A percentile compares a stretch with the other conserved stretches of the same genome.
phyloP scores from a whole-genome alignment of 257 asterid species.

The Coffea canephora region DNA sequence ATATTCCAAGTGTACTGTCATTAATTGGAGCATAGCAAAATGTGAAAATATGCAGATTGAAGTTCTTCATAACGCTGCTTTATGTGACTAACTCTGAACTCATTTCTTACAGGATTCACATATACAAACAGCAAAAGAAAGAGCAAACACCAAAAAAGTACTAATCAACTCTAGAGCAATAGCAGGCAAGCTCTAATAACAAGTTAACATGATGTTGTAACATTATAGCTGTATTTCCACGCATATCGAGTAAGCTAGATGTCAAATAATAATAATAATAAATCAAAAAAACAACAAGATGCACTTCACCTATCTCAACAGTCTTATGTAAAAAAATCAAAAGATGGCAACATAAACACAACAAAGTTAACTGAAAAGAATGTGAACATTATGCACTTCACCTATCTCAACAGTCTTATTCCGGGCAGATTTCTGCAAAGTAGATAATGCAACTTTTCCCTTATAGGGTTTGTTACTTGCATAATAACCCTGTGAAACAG shows the following conservation, averaged over 20 bases:
- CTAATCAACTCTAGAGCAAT: not conserved
- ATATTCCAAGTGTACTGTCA: too few relatives aligned
- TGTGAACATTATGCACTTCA: conserved; percentile 21
- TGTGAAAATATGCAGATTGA: not conserved
- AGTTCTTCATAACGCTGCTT: not conserved
- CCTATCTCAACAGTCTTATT: conserved; percentile 79
- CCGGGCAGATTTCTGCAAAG: conserved; percentile 71
- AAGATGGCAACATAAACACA: not conserved
- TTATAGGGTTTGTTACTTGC: conserved; percentile 63
- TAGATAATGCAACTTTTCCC: conserved; percentile 71
- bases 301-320: too few relatives aligned
- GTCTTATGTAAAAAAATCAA: too few relatives aligned
- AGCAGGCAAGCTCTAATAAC: not conserved
- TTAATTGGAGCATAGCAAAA: not conserved
- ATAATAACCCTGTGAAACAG: conserved; percentile 63
- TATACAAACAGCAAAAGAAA: not conserved
- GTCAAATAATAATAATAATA: not conserved
- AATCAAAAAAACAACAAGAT: too few relatives aligned
- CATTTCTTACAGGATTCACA: not conserved
- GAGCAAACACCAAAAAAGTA: not conserved
- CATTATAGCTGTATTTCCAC: not conserved
- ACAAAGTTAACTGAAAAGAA: not conserved
- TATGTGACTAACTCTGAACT: not conserved
- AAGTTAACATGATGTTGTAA: not conserved
- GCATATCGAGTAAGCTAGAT: not conserved